Evolutionary conservation across 2,329 filamentous ascomycete genomes (phyloP).

Genomic region (Chaetomium sp.): DNA sequence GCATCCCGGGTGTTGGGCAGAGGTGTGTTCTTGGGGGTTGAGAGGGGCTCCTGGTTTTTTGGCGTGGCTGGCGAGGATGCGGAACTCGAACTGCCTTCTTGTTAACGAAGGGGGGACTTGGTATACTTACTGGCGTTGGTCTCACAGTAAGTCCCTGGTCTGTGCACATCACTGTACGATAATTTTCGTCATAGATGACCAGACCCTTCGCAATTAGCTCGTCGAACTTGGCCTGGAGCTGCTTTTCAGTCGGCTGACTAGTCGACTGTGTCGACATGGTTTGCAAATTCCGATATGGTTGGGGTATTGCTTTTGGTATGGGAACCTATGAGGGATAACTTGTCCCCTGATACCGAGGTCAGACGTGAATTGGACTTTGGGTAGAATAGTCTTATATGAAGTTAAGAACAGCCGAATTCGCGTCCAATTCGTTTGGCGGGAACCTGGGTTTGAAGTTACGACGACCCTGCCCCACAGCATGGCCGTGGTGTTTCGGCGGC

Average conservation of each 20-base stretch:
- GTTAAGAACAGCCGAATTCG: too few relatives aligned
- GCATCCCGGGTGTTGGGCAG: conserved; percentile 2
- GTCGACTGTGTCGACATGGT: not conserved
- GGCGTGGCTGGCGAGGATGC: conserved; percentile 10
- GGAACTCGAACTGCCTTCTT: conserved; percentile 13
- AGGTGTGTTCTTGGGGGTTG: not conserved
- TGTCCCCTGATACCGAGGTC: too few relatives aligned
- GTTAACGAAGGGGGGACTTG: conserved; percentile 3
- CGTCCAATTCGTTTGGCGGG: too few relatives aligned
- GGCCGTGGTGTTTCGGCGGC: too few relatives aligned
- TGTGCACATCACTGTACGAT: not conserved
- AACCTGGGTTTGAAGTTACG: too few relatives aligned
- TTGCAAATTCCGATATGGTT: too few relatives aligned
- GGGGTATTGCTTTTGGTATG: too few relatives aligned
- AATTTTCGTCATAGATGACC: conserved; percentile 21
- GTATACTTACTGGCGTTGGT: not conserved
- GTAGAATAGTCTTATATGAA: too few relatives aligned
- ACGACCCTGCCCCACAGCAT: too few relatives aligned
- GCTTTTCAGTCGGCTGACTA: conserved; percentile 7
- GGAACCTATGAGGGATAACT: too few relatives aligned
- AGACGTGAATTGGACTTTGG: too few relatives aligned
- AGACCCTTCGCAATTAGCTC: conserved; percentile 18
- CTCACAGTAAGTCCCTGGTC: conserved; percentile 20
- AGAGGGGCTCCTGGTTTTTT: conserved; percentile 16
- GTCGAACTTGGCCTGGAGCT: conserved; percentile 22